Base-by-base conservation (phyloP, 345 rosid species). In the Melaleuca quinquenervia region DNA sequence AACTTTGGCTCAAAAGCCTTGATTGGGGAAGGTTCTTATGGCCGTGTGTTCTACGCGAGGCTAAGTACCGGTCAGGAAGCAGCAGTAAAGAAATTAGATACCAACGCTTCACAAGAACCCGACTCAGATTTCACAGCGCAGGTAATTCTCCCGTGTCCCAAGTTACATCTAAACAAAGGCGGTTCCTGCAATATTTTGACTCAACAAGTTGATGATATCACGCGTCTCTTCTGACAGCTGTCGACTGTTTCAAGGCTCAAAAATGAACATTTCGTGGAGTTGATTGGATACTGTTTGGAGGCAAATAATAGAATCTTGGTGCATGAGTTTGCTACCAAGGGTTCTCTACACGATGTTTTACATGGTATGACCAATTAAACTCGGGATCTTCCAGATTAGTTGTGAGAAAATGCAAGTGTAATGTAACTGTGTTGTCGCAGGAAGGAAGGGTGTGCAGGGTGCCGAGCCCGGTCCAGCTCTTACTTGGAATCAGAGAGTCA, bases 1-100 rank as follows among this genome's bases (percentile, higher is more conserved):
- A 96, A 96, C 87, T 97, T 97, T 32, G 96, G 96, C 2, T 85
- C 92, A 27, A 93, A 96, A 91, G 93, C 99, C 29, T 87, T 97
- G 91, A 94, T 96, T 4, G 99, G 97, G 85, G 99, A 97, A 90
- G 99, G 98, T 85, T 97, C 99, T 44, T 97, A 96, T 45, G 99
- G 98, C 83, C 94, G 98, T 5, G 99, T 96, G 86, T 97, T 94
- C 88, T 86, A 83, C 48, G 99, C 94, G 55, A 92, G 88, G 85
- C 87, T 93, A 88, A 88, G 64, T 84, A 86, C 90, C 3, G 93
- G 93, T 7, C 87, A 83, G 85, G 87, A 85, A 53, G 96, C 89
- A 58, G 98, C 98, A 52, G 94, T 97, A 20, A 97, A 97, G 91
- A 97, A 96, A 89, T 94, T 97, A 48, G 99, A 97, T 45, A 91